Evolutionary conservation across 257 asterid species (phyloP).

Genomic region (Fraxinus pennsylvanica): DNA sequence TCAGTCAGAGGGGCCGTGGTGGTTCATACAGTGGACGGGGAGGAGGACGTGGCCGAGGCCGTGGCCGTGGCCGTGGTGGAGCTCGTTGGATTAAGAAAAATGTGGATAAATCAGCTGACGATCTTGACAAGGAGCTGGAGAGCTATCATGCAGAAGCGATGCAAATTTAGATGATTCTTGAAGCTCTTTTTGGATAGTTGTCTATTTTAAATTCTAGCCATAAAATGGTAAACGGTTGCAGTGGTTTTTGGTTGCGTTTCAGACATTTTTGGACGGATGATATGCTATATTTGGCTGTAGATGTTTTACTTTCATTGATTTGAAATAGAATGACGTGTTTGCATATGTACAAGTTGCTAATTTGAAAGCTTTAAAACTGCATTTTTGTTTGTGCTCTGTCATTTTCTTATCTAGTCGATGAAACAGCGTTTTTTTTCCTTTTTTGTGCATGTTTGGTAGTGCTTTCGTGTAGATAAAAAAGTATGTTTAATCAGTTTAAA

Average conservation of each 20-base stretch:
- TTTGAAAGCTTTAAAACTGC: neutral
- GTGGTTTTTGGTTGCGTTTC: neutral
- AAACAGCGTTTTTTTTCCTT: too few relatives aligned
- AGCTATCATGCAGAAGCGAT: conserved; percentile 76
- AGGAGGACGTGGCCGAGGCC: conserved; percentile 31
- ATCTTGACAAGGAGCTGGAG: conserved; percentile 90
- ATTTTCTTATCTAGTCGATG: neutral
- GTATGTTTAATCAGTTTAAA: too few relatives aligned
- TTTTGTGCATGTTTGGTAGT: too few relatives aligned
- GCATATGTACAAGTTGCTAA: too few relatives aligned
- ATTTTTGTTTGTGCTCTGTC: too few relatives aligned
- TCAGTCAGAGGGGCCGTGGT: conserved; percentile 57
- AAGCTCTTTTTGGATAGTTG: neutral
- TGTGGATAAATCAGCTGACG: conserved; percentile 69
- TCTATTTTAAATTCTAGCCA: conserved; percentile 21
- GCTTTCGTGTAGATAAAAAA: too few relatives aligned
- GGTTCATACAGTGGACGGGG: conserved; percentile 43
- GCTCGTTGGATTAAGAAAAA: conserved; percentile 44
- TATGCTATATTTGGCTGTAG: neutral
- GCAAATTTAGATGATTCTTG: conserved; percentile 39
- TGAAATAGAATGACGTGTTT: neutral
- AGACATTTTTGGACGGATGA: neutral
- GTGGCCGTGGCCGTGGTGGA: conserved; percentile 51
- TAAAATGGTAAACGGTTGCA: neutral
- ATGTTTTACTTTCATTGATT: neutral